phyloP scores from a whole-genome alignment of 768 basidiomycete species.

The Pulveroboletus sp. region DNA sequence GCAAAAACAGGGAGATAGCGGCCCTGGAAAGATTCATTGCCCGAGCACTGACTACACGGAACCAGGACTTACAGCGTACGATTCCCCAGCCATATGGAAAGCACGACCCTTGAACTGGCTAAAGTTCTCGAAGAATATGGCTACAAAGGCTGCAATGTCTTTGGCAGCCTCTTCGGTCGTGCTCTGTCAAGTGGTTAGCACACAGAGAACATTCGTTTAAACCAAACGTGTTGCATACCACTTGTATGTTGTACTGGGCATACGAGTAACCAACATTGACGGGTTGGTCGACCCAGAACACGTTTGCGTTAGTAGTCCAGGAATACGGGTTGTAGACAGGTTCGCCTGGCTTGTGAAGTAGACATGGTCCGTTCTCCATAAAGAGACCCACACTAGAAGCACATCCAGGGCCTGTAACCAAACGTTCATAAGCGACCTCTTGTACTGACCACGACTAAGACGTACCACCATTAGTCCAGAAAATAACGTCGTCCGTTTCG shows the following conservation, averaged over 20 bases:
- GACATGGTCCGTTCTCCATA: conserved; percentile 75
- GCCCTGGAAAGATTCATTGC: conserved; percentile 33
- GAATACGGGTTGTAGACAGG: conserved; percentile 56
- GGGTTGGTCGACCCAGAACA: conserved; percentile 48
- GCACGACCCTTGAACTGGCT: conserved; percentile 61
- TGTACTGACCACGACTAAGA: conserved; percentile 17
- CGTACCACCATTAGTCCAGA: conserved; percentile 56
- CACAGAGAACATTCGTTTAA: background rate
- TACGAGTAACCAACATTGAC: conserved; percentile 47
- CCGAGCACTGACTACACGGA: background rate
- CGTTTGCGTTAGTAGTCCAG: conserved; percentile 63
- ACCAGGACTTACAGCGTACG: conserved; percentile 42
- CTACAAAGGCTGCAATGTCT: conserved; percentile 68
- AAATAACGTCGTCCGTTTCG: conserved; percentile 55
- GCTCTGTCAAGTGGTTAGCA: conserved; percentile 33
- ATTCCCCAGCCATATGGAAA: conserved; percentile 63
- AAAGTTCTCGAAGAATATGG: conserved; percentile 76
- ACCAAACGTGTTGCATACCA: conserved; percentile 27
- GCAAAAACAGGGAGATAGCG: conserved; percentile 53
- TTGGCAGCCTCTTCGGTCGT: conserved; percentile 66
- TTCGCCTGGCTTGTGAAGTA: conserved; percentile 42
- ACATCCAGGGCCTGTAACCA: conserved; percentile 45
- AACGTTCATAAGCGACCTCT: background rate
- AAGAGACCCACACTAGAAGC: conserved; percentile 64
- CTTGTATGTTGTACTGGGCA: conserved; percentile 39